These are phyloP conservation scores for Microsporum canis DNA, from an alignment of 2,329 filamentous ascomycete genomes.

Conservation along the genomic window DNA sequence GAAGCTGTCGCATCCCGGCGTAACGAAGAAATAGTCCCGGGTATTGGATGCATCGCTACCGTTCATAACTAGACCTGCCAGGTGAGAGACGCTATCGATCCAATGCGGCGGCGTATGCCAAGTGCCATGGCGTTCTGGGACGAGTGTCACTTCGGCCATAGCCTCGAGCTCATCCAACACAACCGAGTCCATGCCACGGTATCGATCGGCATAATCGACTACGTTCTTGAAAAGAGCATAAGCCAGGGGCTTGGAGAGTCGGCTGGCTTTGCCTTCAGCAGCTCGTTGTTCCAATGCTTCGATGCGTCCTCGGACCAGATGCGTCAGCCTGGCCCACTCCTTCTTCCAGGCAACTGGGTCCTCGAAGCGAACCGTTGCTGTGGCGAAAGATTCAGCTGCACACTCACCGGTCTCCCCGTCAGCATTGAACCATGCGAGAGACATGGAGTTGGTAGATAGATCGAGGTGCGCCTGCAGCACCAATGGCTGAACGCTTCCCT, in stretches of 20 bases:
- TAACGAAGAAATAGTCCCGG: constrained; percentile 25
- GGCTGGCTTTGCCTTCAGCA: constrained; percentile 20
- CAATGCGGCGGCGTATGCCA: constrained; percentile 21
- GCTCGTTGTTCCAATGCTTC: constrained; percentile 19
- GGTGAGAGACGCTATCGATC: constrained; percentile 27
- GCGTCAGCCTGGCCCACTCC: constrained; percentile 16
- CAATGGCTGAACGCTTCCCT: not conserved
- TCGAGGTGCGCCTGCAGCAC: not conserved
- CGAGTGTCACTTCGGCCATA: constrained; percentile 23
- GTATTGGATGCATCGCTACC: constrained; percentile 21
- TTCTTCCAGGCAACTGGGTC: constrained; percentile 16
- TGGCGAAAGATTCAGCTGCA: constrained; percentile 2
- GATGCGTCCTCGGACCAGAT: not conserved
- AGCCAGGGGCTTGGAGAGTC: constrained; percentile 25
- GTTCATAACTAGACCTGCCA: constrained; percentile 31
- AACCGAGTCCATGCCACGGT: constrained; percentile 28
- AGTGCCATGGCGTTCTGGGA: constrained; percentile 11
- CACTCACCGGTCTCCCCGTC: not conserved
- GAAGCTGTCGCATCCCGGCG: constrained; percentile 26
- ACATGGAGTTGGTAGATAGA: not conserved
- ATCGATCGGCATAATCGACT: constrained; percentile 26
- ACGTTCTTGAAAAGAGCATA: constrained; percentile 29
- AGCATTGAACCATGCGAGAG: not conserved
- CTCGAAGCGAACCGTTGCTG: constrained; percentile 4
- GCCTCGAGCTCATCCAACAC: constrained; percentile 30